Evolutionary conservation across 148 eudicot species (phyloP).

Genomic region (Fallopia convolvulus): DNA sequence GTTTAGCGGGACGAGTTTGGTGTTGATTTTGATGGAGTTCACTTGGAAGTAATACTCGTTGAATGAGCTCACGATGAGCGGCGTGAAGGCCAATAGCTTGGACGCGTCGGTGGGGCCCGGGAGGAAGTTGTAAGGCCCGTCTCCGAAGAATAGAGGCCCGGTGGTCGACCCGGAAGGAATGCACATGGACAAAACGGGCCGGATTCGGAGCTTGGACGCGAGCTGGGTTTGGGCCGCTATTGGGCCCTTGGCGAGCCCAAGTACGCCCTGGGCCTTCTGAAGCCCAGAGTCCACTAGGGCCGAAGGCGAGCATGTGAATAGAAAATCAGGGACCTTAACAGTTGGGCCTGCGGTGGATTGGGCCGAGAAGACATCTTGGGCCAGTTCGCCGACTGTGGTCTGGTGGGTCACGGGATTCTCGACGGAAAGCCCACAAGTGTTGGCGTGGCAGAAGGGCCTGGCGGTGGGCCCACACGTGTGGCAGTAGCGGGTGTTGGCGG

Average conservation of each 20-base stretch:
- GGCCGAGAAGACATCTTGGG: constrained; percentile 37
- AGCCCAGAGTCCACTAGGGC: constrained; percentile 30
- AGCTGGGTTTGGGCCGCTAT: constrained; percentile 41
- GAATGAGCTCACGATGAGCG: constrained; percentile 34
- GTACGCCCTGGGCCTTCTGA: constrained; percentile 49
- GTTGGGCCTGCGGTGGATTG: constrained; percentile 24
- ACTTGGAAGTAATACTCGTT: constrained; percentile 43
- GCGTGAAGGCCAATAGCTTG: constrained; percentile 23
- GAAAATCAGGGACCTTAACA: constrained; percentile 23
- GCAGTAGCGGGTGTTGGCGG: constrained; percentile 37
- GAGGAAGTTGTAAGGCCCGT: constrained; percentile 19
- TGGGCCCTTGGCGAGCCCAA: constrained; percentile 40
- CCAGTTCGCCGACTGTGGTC: constrained; percentile 39
- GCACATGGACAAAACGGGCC: constrained; percentile 38
- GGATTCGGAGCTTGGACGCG: constrained; percentile 26
- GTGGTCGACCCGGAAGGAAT: constrained; percentile 24
- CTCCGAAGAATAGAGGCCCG: constrained; percentile 54
- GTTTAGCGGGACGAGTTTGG: constrained; percentile 28
- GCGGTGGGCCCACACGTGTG: constrained; percentile 22
- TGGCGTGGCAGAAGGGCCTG: constrained; percentile 50
- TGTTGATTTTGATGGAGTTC: constrained; percentile 33
- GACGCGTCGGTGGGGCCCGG: constrained; percentile 26
- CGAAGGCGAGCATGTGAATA: constrained; percentile 49
- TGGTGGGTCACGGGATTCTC: constrained; percentile 38
- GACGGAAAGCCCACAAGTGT: constrained; percentile 38